These are phyloP conservation scores for Boletus rubroflammeus DNA, from an alignment of 768 basidiomycete genomes.

Conservation along the genomic window DNA sequence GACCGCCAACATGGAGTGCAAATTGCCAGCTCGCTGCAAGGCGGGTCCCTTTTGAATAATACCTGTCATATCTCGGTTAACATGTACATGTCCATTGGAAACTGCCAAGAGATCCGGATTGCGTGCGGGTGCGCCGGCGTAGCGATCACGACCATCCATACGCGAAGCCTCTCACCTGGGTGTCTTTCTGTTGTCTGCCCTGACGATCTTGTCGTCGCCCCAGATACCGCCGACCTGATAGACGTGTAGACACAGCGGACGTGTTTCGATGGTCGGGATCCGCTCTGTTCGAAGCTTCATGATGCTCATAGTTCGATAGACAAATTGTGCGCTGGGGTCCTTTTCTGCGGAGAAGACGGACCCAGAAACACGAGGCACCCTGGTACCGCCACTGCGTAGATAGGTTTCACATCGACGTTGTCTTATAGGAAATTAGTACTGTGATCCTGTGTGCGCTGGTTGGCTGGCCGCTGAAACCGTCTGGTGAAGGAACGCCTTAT, in stretches of 20 bases:
- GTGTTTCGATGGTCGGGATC: background rate
- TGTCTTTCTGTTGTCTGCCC: conserved; percentile 26
- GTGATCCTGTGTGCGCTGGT: background rate
- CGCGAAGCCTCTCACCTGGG: conserved; percentile 18
- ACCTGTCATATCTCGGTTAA: conserved; percentile 14
- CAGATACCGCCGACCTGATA: conserved; percentile 29
- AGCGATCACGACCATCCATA: background rate
- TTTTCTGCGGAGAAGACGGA: background rate
- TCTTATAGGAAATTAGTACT: background rate
- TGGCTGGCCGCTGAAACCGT: background rate
- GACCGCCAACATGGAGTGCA: conserved; percentile 17
- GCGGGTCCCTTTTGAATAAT: conserved; percentile 23
- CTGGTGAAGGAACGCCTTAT: background rate
- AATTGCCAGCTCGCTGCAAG: conserved; percentile 20
- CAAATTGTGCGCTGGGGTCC: background rate
- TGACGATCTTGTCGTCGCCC: conserved; percentile 28
- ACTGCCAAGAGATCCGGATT: background rate
- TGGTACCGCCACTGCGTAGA: background rate
- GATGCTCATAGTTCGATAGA: background rate
- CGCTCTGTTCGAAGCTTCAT: conserved; percentile 2
- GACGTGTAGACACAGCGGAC: conserved; percentile 23
- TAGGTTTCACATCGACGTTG: background rate
- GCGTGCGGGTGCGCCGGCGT: background rate
- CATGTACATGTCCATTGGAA: background rate
- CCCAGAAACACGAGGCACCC: background rate